These are phyloP conservation scores for Nicotiana paniculata DNA, from an alignment of 257 asterid genomes.

Conservation along the genomic window DNA sequence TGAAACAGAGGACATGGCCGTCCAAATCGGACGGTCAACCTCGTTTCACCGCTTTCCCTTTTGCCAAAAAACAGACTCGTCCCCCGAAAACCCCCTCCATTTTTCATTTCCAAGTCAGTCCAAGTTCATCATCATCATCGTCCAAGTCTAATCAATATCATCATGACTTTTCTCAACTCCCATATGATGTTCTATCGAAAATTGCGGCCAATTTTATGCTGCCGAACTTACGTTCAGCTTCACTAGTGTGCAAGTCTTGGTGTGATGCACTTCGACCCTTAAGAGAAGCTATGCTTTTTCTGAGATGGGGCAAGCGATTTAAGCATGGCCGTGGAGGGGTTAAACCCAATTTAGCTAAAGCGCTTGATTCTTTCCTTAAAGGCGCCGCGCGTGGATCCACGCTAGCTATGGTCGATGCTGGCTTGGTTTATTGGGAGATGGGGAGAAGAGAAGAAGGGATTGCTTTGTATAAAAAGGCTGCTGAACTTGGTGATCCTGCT, in stretches of 20 bases:
- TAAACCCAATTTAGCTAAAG: slow-evolving; percentile 41
- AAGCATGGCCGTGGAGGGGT: slow-evolving; percentile 74
- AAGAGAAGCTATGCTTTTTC: slow-evolving; percentile 55
- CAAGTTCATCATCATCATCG: background rate
- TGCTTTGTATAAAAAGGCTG: slow-evolving; percentile 53
- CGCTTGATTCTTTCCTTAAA: slow-evolving; percentile 56
- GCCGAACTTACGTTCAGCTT: slow-evolving; percentile 53
- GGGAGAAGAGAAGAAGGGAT: slow-evolving; percentile 52
- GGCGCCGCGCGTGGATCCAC: slow-evolving; percentile 89
- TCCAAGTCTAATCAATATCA: background rate
- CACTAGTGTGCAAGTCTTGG: slow-evolving; percentile 78
- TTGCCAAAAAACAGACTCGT: slow-evolving; percentile 25
- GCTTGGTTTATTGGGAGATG: slow-evolving; percentile 65
- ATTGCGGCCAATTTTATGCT: slow-evolving; percentile 47
- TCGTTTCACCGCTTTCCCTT: slow-evolving; percentile 29
- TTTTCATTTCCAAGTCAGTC: background rate
- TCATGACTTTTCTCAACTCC: slow-evolving; percentile 51
- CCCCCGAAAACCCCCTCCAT: slow-evolving; percentile 5
- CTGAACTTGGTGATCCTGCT: slow-evolving; percentile 62
- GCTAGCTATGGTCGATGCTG: slow-evolving; percentile 82
- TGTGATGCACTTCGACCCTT: slow-evolving; percentile 67
- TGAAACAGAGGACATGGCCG: slow-evolving; percentile 45
- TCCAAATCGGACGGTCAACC: slow-evolving; percentile 16
- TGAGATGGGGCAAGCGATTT: slow-evolving; percentile 61
- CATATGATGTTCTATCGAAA: slow-evolving; percentile 41